Conservation (phyloP, 805 yeast species). For the Kodamaea kaohsiungensis region DNA sequence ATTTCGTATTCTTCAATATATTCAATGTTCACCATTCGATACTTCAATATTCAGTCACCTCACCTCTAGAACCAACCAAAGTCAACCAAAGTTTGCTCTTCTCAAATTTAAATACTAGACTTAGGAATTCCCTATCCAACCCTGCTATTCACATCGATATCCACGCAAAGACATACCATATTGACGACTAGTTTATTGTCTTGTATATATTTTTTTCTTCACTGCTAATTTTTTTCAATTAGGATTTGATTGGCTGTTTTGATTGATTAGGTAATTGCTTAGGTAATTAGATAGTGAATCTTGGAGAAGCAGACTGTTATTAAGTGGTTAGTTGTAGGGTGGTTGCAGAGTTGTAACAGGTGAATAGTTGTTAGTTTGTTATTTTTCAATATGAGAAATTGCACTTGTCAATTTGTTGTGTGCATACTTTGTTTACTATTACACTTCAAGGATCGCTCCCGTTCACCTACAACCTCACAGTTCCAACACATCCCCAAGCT, state of each 20-base stretch:
- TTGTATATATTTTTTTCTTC: background rate
- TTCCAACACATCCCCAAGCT: no score
- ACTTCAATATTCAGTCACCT: background rate
- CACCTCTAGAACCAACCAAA: background rate
- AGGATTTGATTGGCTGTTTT: conserved; percentile 10
- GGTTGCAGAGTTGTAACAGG: no score
- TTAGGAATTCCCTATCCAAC: background rate
- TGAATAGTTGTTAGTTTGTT: no score
- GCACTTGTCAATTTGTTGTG: no score
- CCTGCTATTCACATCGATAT: background rate
- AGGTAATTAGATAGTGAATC: background rate
- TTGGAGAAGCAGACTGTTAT: no score
- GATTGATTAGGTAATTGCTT: background rate
- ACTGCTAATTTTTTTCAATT: conserved; percentile 9
- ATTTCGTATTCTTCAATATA: no score
- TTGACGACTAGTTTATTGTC: background rate
- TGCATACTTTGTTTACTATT: no score
- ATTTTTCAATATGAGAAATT: background rate
- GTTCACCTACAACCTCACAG: no score
- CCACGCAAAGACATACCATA: background rate
- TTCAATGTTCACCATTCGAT: no score
- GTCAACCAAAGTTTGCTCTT: background rate
- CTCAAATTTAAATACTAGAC: background rate
- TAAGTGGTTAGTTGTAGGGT: no score
- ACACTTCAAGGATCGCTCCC: no score